Evolutionary conservation across 2,329 filamentous ascomycete genomes (phyloP), one percentile per base, ranked within the genome.

Genomic region (Coniella lustricola): DNA sequence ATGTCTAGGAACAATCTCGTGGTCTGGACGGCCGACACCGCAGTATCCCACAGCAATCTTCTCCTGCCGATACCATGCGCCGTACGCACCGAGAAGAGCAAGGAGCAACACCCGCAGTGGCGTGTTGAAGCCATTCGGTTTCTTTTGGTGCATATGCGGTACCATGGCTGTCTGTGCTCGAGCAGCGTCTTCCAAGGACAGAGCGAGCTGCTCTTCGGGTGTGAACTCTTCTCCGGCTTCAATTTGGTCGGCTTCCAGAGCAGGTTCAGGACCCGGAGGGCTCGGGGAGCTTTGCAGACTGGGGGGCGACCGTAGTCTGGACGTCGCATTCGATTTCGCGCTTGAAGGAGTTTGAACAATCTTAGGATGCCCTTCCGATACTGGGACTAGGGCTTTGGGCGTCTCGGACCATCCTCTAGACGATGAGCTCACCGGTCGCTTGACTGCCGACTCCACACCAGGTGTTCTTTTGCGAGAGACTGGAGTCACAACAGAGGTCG

Each of bases 31-130:
- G 20, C 86, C 93, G 46, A 95, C 78, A 12, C 90, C 90, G 63
- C 93, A 98, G 62, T 95, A 98, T 31, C 94, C 93, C 17, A 97
- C 88, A 14, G 88, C 85, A n/a, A 95, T 73, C 74, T 97, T 97
- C 67, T 98, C 93, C 62, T 95, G 88, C 42, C 91, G 77, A 71
- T 90, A 98, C 79, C 90, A 93, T 8, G 79, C 79, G 25, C 76
- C 85, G 55, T 95, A 88, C 1, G 84, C 81, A 29, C 77, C 77
- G 7, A 93, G 65, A 9, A 93, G 67, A 0, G 85, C 82, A 17
- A 86, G 62, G 3, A 91, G 63, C 2, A 96, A 72, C 5, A 90
- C 79, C 63, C 81, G 81, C 2, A 91, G 73, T 14, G 88, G 84
- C 0, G 80, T 80, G 50, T 78, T 77, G 29, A 82, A 67, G 20